Conservation (phyloP, 1,139 yeast species). For the Debaryomyces robertsiae region DNA sequence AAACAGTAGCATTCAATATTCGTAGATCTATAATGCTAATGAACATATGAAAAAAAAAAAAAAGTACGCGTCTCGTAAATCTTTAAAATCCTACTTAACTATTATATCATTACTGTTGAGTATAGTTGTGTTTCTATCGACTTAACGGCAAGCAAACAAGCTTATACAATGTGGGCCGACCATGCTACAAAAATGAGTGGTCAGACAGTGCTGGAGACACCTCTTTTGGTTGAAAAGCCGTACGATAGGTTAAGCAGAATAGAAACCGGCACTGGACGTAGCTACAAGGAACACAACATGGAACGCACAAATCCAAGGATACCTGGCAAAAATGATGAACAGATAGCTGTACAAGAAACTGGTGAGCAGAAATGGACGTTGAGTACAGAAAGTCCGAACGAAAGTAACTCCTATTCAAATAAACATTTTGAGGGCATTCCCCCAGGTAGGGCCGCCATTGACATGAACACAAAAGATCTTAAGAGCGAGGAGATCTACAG, state of each 20-base stretch:
- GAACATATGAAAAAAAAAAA: slow-evolving; percentile 1
- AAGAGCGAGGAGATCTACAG: not conserved
- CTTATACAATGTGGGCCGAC: slow-evolving; percentile 7
- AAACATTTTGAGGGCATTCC: not conserved
- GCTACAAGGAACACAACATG: not conserved
- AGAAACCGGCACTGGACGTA: not conserved
- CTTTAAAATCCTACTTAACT: not conserved
- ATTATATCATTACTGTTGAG: too few relatives aligned
- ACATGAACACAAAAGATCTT: not conserved
- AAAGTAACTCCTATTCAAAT: not conserved
- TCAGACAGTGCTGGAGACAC: not conserved
- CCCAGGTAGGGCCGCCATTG: slow-evolving; percentile 2
- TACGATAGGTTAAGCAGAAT: slow-evolving; percentile 1
- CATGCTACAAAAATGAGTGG: not conserved
- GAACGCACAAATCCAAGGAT: not conserved
- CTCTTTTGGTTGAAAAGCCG: slow-evolving; percentile 2
- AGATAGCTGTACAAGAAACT: too few relatives aligned
- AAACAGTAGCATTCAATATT: not conserved
- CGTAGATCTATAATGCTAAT: too few relatives aligned
- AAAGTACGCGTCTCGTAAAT: slow-evolving; percentile 8
- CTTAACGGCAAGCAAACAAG: not conserved
- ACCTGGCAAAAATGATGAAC: not conserved
- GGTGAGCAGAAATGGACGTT: not conserved
- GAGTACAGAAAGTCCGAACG: not conserved
- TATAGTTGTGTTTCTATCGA: not conserved